Evolutionary conservation across 2,329 filamentous ascomycete genomes (phyloP), one percentile per base, ranked within the genome.

Genomic region (Simplicillium sp.): DNA sequence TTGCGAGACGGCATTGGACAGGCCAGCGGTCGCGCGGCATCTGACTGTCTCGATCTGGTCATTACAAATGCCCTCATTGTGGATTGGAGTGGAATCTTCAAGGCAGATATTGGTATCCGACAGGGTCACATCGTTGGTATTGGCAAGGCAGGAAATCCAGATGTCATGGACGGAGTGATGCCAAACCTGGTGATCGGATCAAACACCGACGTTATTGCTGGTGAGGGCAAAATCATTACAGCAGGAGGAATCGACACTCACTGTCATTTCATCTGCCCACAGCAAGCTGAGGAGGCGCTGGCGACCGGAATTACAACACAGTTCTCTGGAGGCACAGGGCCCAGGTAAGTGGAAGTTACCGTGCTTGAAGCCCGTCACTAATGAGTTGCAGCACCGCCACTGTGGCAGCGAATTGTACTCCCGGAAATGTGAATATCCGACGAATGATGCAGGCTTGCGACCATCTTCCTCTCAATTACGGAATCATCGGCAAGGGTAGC

Each of bases 1-100:
- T 66, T 97, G 44, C 77, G 90, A 46, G 90, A 97, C 60, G 90
- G 90, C 28, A 97, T 97, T 89, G 90, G 89, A 3, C 89, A 96
- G 66, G 86, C 88, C 5, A 83, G 82, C 17, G 89, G 87, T 4
- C 73, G 86, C 34, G 64, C 74, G 0, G 83, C 90, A 52, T 68
- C 71, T 3, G 80, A 89, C 17, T 79, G 77, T 17, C 65, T 96
- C 44, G 90, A 97, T 58, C 75, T 90, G 36, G 86, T 95, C 17
- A 78, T 97, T 44, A 87, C 82, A 2, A 97, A 96, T 54, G 90
- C 89, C 5, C 66, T 97, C 48, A 82, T 97, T 31, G 73, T 97
- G 15, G 90, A 97, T 65, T 94, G 84, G 75, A 83, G 76, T 1
- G 90, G 90, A 37, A 95, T 97, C 55, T 94, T 87, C 71, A 97